Percentiles rank a stretch among this genome's conserved stretches.
These are phyloP conservation scores for Echeveria elegans DNA, from an alignment of 164 flowering plant genomes.

Conservation along the genomic window DNA sequence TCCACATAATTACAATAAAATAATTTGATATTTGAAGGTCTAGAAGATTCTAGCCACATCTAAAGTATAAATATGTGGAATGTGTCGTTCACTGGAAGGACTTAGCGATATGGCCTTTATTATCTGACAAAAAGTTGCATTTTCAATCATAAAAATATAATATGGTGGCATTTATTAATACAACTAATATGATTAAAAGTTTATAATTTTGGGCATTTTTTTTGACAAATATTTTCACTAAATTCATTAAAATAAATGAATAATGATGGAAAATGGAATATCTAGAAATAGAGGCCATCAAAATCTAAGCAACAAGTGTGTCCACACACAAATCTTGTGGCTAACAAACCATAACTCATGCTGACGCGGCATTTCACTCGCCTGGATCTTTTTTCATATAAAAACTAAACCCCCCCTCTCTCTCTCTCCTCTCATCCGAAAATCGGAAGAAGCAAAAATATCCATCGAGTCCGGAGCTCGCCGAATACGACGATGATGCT, in stretches of 20 bases:
- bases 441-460: neutral
- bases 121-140: neutral
- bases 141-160: neutral
- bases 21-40: neutral
- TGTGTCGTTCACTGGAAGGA: neutral
- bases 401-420: neutral
- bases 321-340: constrained; percentile 3
- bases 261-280: too few relatives aligned
- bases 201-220: too few relatives aligned
- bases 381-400: neutral
- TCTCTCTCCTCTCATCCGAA: neutral
- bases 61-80: neutral
- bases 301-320: constrained; percentile 1
- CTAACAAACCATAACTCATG: neutral
- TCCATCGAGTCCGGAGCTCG: neutral
- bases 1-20: too few relatives aligned
- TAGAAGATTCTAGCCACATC: constrained; percentile 3
- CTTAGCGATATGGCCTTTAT: too few relatives aligned
- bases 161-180: too few relatives aligned
- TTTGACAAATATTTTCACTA: neutral
- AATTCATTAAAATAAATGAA: neutral
- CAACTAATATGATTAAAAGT: too few relatives aligned
- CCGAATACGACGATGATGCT: neutral
- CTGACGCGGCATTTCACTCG: constrained; percentile 4
- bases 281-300: neutral